Percentiles rank a stretch among this genome's conserved stretches.
phyloP scores from a whole-genome alignment of 202 grass and related monocot species.

The Sporobolus alterniflorus region DNA sequence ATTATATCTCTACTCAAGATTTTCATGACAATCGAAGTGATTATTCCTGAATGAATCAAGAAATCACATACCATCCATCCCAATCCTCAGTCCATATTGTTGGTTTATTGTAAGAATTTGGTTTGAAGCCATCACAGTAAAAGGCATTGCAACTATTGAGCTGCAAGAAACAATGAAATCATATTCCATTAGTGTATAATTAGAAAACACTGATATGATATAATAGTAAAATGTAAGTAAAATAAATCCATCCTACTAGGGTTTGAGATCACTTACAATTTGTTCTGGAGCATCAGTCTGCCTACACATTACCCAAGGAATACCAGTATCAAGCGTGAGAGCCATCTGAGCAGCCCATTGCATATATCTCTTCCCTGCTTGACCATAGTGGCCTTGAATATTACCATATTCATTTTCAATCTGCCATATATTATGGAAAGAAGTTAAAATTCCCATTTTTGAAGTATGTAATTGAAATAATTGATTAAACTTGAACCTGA shows the following conservation, averaged over 20 bases:
- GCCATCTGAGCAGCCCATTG: conserved; percentile 93
- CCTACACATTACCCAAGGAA: conserved; percentile 96
- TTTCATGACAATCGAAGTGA: not conserved
- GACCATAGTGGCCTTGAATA: conserved; percentile 73
- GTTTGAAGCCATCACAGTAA: conserved; percentile 95
- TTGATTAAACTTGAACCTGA: not conserved
- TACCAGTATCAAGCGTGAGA: conserved; percentile 80
- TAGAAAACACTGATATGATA: not conserved
- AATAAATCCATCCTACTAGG: conserved; percentile 14
- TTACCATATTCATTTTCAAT: conserved; percentile 99
- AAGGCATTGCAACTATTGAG: conserved; percentile 94
- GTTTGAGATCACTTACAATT: conserved; percentile 64
- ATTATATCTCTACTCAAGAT: not conserved
- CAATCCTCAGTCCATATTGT: conserved; percentile 96
- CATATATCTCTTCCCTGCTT: conserved; percentile 89
- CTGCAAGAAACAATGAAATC: conserved; percentile 55
- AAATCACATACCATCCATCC: conserved; percentile 85
- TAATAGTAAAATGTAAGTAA: conserved; percentile 20
- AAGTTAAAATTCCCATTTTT: conserved; percentile 8
- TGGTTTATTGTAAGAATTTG: conserved; percentile 85
- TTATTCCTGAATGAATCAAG: conserved; percentile 27
- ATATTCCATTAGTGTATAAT: conserved; percentile 16
- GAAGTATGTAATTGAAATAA: conserved; percentile 7
- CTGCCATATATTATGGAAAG: conserved; percentile 55
- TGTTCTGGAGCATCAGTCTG: conserved; percentile 93